These are phyloP conservation scores for Entonaema liquescens DNA, from an alignment of 495 filamentous ascomycete species.

Conservation along the genomic window DNA sequence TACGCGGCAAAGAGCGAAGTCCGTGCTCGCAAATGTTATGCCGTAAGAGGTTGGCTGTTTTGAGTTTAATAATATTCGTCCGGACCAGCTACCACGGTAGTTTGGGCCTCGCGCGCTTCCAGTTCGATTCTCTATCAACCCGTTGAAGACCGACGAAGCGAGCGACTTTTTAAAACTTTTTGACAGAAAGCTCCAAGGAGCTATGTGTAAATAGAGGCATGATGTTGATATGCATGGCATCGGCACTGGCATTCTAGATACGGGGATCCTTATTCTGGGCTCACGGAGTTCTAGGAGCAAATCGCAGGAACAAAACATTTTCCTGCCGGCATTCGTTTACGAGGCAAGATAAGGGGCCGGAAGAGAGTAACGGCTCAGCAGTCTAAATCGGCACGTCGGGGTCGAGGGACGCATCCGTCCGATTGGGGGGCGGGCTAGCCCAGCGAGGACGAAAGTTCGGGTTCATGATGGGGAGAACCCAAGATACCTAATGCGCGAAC, in stretches of 20 bases:
- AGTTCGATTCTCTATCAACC: slow-evolving; percentile 44
- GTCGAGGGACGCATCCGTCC: slow-evolving; percentile 39
- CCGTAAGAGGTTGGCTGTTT: slow-evolving; percentile 45
- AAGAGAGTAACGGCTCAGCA: slow-evolving; percentile 18
- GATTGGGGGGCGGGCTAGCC: slow-evolving; percentile 48
- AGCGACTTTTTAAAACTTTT: slow-evolving; percentile 42
- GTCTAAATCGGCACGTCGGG: slow-evolving; percentile 31
- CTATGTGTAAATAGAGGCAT: slow-evolving; percentile 60
- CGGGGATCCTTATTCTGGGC: slow-evolving; percentile 51
- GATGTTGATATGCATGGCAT: slow-evolving; percentile 64
- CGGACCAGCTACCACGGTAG: slow-evolving; percentile 14
- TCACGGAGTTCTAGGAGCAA: slow-evolving; percentile 60
- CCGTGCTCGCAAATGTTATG: slow-evolving; percentile 50
- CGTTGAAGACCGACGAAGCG: slow-evolving; percentile 42
- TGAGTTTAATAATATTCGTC: slow-evolving; percentile 39
- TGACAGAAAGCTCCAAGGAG: slow-evolving; percentile 47
- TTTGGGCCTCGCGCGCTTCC: slow-evolving; percentile 28
- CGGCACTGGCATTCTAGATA: slow-evolving; percentile 63
- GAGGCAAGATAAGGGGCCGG: slow-evolving; percentile 31
- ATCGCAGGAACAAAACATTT: slow-evolving; percentile 40
- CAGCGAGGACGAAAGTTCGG: slow-evolving; percentile 42
- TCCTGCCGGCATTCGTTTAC: slow-evolving; percentile 52
- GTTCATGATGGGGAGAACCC: slow-evolving; percentile 36
- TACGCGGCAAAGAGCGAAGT: slow-evolving; percentile 57
- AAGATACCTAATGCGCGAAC: slow-evolving; percentile 46